These are phyloP conservation scores for Waitea zeae DNA, from an alignment of 1,284 basidiomycete genomes.

Conservation along the genomic window DNA sequence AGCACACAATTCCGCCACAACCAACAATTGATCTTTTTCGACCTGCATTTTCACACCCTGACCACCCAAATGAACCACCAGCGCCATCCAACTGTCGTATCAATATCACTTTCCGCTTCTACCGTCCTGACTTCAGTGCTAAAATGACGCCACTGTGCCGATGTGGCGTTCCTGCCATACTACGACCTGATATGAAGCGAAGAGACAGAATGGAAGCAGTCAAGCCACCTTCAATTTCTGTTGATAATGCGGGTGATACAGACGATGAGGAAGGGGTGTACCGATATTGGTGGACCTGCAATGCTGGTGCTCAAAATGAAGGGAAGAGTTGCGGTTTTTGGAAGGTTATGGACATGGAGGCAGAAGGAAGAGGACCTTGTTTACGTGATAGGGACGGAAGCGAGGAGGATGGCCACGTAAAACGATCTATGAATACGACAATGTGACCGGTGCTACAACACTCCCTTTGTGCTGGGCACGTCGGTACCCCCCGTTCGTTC, in stretches of 20 bases:
- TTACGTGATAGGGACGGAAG: not conserved
- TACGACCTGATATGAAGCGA: slow-evolving; percentile 70
- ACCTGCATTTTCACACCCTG: slow-evolving; percentile 33
- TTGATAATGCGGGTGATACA: not conserved
- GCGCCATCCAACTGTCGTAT: slow-evolving; percentile 53
- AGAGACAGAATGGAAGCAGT: too few relatives aligned
- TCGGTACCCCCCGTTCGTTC: slow-evolving; percentile 81
- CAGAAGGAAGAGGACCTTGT: slow-evolving; percentile 51
- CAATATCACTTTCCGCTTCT: slow-evolving; percentile 83
- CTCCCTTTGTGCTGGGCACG: slow-evolving; percentile 95
- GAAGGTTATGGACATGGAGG: slow-evolving; percentile 60
- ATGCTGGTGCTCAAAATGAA: slow-evolving; percentile 66
- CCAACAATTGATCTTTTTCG: slow-evolving; percentile 59
- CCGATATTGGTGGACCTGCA: slow-evolving; percentile 80
- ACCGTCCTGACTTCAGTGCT: slow-evolving; percentile 71
- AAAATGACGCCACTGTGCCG: slow-evolving; percentile 53
- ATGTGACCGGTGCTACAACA: too few relatives aligned
- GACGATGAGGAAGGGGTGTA: slow-evolving; percentile 12
- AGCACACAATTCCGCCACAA: slow-evolving; percentile 69
- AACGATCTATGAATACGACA: too few relatives aligned
- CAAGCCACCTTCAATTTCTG: slow-evolving; percentile 8
- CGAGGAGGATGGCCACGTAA: too few relatives aligned
- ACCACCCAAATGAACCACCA: slow-evolving; percentile 7
- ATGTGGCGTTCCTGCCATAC: slow-evolving; percentile 62
- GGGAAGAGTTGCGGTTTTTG: slow-evolving; percentile 76